Evolutionary conservation across 768 basidiomycete species (phyloP).

Genomic region (Mycena polygramma): DNA sequence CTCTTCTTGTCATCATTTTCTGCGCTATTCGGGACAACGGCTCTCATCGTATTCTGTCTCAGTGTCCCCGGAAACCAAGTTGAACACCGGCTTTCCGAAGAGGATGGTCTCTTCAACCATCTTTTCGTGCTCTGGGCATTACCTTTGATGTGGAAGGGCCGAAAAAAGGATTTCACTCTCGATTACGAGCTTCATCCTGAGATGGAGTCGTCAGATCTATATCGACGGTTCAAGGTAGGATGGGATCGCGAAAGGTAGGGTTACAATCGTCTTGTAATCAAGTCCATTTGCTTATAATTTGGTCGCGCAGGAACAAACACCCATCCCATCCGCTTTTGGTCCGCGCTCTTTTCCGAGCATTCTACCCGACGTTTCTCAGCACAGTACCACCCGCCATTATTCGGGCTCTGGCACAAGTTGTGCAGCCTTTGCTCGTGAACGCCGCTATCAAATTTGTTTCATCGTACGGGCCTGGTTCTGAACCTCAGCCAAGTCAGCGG

Average conservation of each 20-base stretch:
- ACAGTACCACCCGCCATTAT: conserved; percentile 29
- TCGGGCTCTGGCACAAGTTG: conserved; percentile 28
- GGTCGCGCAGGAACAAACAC: conserved; percentile 6
- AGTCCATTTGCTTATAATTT: background rate
- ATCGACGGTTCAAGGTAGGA: conserved; percentile 27
- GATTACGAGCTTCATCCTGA: conserved; percentile 30
- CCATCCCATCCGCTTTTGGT: conserved; percentile 24
- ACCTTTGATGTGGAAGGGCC: conserved; percentile 33
- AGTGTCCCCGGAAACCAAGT: conserved; percentile 17
- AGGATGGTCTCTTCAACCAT: conserved; percentile 29
- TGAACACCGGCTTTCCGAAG: conserved; percentile 5
- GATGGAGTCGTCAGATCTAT: conserved; percentile 28
- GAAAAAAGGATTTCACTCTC: background rate
- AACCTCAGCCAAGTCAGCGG: conserved; percentile 28
- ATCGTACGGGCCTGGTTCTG: conserved; percentile 19
- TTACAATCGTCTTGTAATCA: background rate
- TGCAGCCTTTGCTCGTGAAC: conserved; percentile 33
- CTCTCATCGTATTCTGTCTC: conserved; percentile 22
- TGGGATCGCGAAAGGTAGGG: conserved; percentile 31
- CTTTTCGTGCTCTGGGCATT: conserved; percentile 34
- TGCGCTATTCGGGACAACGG: conserved; percentile 11
- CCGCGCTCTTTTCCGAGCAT: conserved; percentile 31
- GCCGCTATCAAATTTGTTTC: conserved; percentile 33
- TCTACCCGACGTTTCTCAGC: conserved; percentile 29
- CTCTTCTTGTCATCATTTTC: conserved; percentile 27